Conservation (phyloP, 2,329 filamentous ascomycete species). For the Xylariaceae sp. region DNA sequence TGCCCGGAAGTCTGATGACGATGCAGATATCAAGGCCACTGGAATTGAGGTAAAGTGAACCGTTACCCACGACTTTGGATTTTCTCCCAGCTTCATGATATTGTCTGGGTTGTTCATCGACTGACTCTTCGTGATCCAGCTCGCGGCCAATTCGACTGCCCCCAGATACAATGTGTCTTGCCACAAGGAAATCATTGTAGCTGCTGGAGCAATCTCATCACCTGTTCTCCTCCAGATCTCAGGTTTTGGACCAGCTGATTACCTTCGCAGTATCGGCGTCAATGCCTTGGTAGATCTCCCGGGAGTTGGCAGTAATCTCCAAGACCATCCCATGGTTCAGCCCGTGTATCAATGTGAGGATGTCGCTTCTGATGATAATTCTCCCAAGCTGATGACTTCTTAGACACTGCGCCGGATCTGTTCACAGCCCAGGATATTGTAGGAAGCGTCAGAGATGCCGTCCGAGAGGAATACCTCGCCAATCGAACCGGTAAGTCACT, state of each 20-base stretch:
- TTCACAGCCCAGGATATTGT: constrained; percentile 27
- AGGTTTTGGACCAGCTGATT: constrained; percentile 31
- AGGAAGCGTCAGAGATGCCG: constrained; percentile 20
- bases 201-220: constrained; percentile 31
- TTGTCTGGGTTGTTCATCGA: not conserved
- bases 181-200: constrained; percentile 30
- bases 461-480: constrained; percentile 23
- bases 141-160: constrained; percentile 24
- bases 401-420: constrained; percentile 24
- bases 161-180: constrained; percentile 25
- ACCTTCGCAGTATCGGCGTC: constrained; percentile 29
- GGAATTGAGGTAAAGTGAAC: constrained; percentile 36
- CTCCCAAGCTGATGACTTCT: not conserved
- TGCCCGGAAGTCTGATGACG: constrained; percentile 9
- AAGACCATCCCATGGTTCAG: constrained; percentile 31
- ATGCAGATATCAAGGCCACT: constrained; percentile 19
- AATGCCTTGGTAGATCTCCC: constrained; percentile 30
- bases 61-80: not conserved
- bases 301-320: constrained; percentile 32
- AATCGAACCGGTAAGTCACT: constrained; percentile 25
- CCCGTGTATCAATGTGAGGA: constrained; percentile 26
- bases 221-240: constrained; percentile 33
- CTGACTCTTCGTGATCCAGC: constrained; percentile 22
- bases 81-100: not conserved
- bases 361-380: not conserved